A percentile compares a stretch with the other conserved stretches of the same genome.
These are phyloP conservation scores for Coccomyxa sp. DNA, from an alignment of 139 green algal species.

Conservation along the genomic window DNA sequence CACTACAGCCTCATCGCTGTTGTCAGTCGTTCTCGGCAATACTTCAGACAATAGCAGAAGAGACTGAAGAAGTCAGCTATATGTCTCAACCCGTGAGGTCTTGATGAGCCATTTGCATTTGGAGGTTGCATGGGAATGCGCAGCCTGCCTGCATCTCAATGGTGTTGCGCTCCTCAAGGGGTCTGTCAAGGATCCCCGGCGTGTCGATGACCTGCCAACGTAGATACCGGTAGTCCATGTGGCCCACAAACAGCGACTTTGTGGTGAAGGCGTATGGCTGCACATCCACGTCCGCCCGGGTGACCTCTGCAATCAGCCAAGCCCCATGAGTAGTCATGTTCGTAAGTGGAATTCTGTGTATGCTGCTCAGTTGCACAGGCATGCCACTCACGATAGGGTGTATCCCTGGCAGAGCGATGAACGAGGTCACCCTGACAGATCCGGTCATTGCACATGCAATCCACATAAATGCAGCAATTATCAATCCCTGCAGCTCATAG, in stretches of 20 bases:
- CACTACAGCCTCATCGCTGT: too few species aligned
- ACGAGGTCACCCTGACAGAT: background rate
- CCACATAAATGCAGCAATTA: background rate
- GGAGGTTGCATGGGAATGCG: background rate
- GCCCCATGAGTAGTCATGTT: too few species aligned
- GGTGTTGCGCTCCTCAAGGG: constrained; percentile 98
- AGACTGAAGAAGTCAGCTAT: background rate
- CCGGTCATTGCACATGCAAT: background rate
- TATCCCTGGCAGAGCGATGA: background rate
- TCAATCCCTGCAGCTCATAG: background rate
- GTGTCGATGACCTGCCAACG: constrained; percentile 98
- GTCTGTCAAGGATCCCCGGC: constrained; percentile 95
- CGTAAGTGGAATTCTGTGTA: too few species aligned
- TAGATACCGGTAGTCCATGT: constrained; percentile 99
- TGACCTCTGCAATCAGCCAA: constrained; percentile 44
- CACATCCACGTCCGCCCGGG: constrained; percentile 97
- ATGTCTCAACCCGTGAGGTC: background rate
- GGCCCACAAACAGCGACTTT: constrained; percentile 95
- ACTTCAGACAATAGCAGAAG: too few species aligned
- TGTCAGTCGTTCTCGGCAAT: too few species aligned
- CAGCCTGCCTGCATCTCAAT: constrained; percentile 91
- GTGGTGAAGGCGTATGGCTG: constrained; percentile 97
- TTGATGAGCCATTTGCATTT: background rate
- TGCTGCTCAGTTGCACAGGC: too few species aligned
- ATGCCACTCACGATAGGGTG: too few species aligned